A percentile compares a stretch with the other conserved stretches of the same genome.
These are phyloP conservation scores for Ogataea populi-albae DNA, from an alignment of 805 yeast genomes.

Conservation along the genomic window DNA sequence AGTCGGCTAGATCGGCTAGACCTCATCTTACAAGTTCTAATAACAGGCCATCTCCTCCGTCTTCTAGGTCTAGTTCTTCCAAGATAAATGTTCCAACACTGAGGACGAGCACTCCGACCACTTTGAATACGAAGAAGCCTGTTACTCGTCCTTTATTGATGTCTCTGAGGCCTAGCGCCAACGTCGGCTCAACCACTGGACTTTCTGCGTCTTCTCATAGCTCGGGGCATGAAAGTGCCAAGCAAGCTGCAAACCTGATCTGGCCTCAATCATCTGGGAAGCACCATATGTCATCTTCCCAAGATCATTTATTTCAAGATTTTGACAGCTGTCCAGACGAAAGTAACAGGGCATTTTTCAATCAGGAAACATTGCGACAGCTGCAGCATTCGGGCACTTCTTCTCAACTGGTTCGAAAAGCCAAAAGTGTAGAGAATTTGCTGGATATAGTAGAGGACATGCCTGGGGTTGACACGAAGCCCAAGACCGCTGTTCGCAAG, in stretches of 20 bases:
- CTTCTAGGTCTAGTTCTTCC: constrained; percentile 15
- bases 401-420: constrained; percentile 18
- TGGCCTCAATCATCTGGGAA: constrained; percentile 36
- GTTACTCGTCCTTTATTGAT: constrained; percentile 22
- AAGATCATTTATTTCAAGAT: constrained; percentile 25
- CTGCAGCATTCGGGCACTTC: constrained; percentile 25
- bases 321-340: constrained; percentile 24
- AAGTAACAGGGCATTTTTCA: constrained; percentile 20
- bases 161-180: constrained; percentile 17
- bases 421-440: constrained; percentile 16
- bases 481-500: constrained; percentile 4
- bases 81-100: constrained; percentile 26
- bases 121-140: constrained; percentile 27
- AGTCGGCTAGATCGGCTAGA: constrained; percentile 8
- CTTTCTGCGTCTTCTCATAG: constrained; percentile 4
- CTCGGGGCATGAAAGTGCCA: constrained; percentile 24
- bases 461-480: constrained; percentile 14
- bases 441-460: constrained; percentile 13
- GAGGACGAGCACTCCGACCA: constrained; percentile 28
- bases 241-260: constrained; percentile 35
- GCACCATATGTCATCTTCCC: constrained; percentile 19
- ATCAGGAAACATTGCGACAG: constrained; percentile 28
- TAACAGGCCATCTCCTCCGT: constrained; percentile 10
- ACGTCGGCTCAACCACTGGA: constrained; percentile 2
- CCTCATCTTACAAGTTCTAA: constrained; percentile 4